phyloP scores from a whole-genome alignment of 2,329 filamentous ascomycete species.

The Phyllosticta ampelicida region DNA sequence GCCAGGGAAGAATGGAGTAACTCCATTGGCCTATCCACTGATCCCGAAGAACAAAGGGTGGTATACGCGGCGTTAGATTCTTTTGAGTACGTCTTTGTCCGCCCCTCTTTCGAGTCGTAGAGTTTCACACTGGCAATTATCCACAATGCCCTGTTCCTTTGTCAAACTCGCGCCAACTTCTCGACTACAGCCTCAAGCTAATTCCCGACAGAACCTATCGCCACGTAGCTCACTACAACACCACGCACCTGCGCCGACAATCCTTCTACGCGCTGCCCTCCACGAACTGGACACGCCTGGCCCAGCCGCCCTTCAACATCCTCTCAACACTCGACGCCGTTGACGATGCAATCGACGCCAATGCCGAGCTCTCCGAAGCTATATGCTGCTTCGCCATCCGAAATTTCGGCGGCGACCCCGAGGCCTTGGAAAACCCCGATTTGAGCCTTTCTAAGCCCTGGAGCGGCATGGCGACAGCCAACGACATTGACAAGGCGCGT shows the following conservation, averaged over 20 bases:
- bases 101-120: not conserved
- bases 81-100: constrained; percentile 55
- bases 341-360: constrained; percentile 80
- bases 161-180: not conserved
- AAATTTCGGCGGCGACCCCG: constrained; percentile 33
- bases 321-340: constrained; percentile 66
- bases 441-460: constrained; percentile 45
- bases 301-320: constrained; percentile 70
- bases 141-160: not conserved
- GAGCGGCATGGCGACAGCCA: constrained; percentile 57
- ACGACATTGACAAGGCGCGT: constrained; percentile 80
- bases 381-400: constrained; percentile 50
- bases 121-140: not conserved
- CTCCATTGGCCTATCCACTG: constrained; percentile 54
- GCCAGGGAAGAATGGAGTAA: constrained; percentile 42
- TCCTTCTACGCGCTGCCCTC: constrained; percentile 86
- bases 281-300: constrained; percentile 72
- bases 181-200: not conserved
- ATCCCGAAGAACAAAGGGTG: constrained; percentile 71
- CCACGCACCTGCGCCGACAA: constrained; percentile 80
- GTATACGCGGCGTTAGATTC: constrained; percentile 79
- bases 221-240: constrained; percentile 74
- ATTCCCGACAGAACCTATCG: constrained; percentile 59
- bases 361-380: constrained; percentile 68
- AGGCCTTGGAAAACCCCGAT: constrained; percentile 22